Base-by-base conservation (phyloP, 2,329 filamentous ascomycete genomes). In the Helminthosporium solani region DNA sequence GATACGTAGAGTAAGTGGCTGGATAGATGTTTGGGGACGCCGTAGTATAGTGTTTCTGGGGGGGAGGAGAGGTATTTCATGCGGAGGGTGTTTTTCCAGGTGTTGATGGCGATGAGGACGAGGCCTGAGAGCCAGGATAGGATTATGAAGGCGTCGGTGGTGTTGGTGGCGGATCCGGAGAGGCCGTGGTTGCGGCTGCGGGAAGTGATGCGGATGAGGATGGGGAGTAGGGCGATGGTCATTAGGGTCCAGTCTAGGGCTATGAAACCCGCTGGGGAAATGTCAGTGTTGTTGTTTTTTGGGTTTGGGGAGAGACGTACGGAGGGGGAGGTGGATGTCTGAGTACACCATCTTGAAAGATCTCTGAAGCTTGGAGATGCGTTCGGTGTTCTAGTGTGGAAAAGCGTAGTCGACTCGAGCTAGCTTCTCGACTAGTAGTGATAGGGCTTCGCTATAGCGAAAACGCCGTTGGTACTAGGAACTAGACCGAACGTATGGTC, bases 61-160 rank as follows among this genome's bases (percentile, higher is more conserved):
- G 44, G 44, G 2, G 37, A 14, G 47, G 46, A 40, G 20, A 54
- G 47, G 42, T 61, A 63, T 21, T 47, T 49, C 41, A 58, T 55
- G 25, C 61, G 63, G n/a, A 61, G 57, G 23, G 47, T 47, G 50
- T 66, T 66, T 39, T 66, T 64, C 63, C 61, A 63, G 2, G 60
- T 63, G 45, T 65, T 61, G 20, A 61, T 60, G 40, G 18, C 37
- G 46, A 58, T 56, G 30, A 58, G 53, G 5, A 57, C 53, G 36
- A 46, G 44, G 43, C 53, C 57, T 18, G 59, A 54, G 20, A 60
- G 54, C 56, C 57, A 63, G 35, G 60, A 50, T 16, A 64, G 50
- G 20, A 61, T 19, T 23, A 63, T 42, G 48, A 61, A 62, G 40
- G 15, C 40, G 33, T 62, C 61, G 11, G 58, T 54, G 28, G 57